phyloP scores from a whole-genome alignment of 176 grass and related monocot species.

The Zea luxurians region DNA sequence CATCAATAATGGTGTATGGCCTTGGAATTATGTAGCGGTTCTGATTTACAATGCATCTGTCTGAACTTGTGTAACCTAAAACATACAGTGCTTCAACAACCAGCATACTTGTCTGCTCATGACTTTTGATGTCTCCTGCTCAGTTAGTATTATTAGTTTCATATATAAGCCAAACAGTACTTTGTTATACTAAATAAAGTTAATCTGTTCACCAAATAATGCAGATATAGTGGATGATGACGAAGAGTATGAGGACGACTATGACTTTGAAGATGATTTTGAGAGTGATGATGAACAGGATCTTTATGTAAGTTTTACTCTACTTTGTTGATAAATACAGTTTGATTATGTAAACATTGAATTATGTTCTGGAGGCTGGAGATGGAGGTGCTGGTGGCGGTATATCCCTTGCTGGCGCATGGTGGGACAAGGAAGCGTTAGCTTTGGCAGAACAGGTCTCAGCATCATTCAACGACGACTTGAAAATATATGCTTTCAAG shows the following conservation, averaged over 20 bases:
- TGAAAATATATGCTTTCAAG: constrained; percentile 93
- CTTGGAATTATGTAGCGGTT: neutral
- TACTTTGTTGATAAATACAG: constrained; percentile 13
- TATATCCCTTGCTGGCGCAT: constrained; percentile 69
- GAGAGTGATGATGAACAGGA: constrained; percentile 57
- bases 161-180: neutral
- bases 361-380: constrained; percentile 58
- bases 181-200: neutral
- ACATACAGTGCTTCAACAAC: neutral
- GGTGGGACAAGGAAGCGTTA: constrained; percentile 91
- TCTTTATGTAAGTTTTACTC: constrained; percentile 46
- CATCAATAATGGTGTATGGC: neutral
- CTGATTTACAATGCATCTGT: neutral
- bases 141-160: neutral
- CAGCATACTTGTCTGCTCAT: neutral
- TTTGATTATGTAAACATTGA: neutral
- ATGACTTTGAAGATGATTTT: constrained; percentile 53
- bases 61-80: neutral
- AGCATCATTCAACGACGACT: constrained; percentile 56
- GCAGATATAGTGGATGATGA: constrained; percentile 47
- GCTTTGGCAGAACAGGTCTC: constrained; percentile 76
- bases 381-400: constrained; percentile 93
- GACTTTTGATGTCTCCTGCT: neutral
- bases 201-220: neutral
- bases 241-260: constrained; percentile 27